Evolutionary conservation across 805 yeast genomes (phyloP), one percentile per base, ranked within the genome.

Genomic region (Cyberlindnera meyerae): DNA sequence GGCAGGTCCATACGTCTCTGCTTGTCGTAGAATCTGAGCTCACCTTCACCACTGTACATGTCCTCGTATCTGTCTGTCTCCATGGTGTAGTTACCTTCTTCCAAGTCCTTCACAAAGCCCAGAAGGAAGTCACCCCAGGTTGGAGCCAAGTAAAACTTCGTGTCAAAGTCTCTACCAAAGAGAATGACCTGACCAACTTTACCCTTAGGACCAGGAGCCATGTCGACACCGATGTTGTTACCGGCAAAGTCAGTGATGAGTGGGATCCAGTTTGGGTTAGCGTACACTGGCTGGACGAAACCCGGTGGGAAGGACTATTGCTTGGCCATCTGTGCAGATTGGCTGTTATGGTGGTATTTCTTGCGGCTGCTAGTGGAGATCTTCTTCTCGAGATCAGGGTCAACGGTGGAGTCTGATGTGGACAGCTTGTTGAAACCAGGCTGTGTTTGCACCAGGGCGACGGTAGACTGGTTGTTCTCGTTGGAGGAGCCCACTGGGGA

Each of bases 221-320:
- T 70, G 62, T 90, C 98, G 12, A 93, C 67, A 35, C 88, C 98
- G 45, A 90, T 79, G 59, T 88, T 89, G 63, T 90, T 90, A 31
- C 98, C 98, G 16, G 78, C 81, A 36, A 75, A 78, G 58, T 90
- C 98, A 33, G 90, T 86, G 26, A 85, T 77, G 35, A 90, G 61
- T 4, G 98, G 97, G 41, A 90, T 78, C 98, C 98, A 90, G 51
- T 74, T 76, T 4, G 86, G 78, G 58, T 86, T 86, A n/a, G 96
- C 90, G 60, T 87, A 93, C 6, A 78, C 77, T 8, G 74, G 71
- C 56, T 84, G 83, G 30, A 88, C 67, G 11, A 79, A 65, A 6
- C 79, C 80, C 14, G 83, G 83, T 8, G 98, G 98, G 40, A 86
- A 68, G 1, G 93, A 79, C 40, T 70, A 70, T 61, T 82, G 81